A percentile compares a stretch with the other conserved stretches of the same genome.
phyloP scores from a whole-genome alignment of 2,329 filamentous ascomycete species.

The Coleophoma crateriformis region DNA sequence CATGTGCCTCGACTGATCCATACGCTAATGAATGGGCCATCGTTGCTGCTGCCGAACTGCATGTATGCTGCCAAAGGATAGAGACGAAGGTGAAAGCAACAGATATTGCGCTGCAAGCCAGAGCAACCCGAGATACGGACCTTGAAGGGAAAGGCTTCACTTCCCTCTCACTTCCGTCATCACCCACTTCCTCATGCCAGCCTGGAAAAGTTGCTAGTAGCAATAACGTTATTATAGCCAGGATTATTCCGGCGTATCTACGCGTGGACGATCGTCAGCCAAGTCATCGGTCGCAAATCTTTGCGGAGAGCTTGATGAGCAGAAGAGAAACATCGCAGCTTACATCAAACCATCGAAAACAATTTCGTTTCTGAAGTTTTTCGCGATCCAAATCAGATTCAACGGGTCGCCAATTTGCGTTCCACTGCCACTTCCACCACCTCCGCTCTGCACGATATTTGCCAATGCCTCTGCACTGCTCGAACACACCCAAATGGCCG shows the following conservation, averaged over 20 bases:
- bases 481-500: slow-evolving; percentile 6
- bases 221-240: slow-evolving; percentile 2
- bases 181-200: slow-evolving; percentile 6
- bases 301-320: neutral
- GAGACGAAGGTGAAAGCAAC: slow-evolving; percentile 7
- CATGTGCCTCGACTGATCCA: slow-evolving; percentile 5
- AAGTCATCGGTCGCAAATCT: neutral
- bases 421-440: neutral
- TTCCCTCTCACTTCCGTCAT: slow-evolving; percentile 61
- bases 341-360: slow-evolving; percentile 9
- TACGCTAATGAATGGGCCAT: slow-evolving; percentile 7
- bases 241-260: slow-evolving; percentile 4
- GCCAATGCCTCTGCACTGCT: slow-evolving; percentile 4
- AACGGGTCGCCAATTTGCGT: slow-evolving; percentile 3
- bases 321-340: neutral
- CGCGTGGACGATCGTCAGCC: neutral
- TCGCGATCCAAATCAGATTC: slow-evolving; percentile 8
- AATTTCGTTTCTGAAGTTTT: slow-evolving; percentile 5
- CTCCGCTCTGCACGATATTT: neutral
- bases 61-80: slow-evolving; percentile 7
- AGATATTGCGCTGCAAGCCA: slow-evolving; percentile 1
- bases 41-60: neutral
- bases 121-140: slow-evolving; percentile 1
- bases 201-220: slow-evolving; percentile 8
- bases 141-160: slow-evolving; percentile 88